Evolutionary conservation across 768 basidiomycete genomes (phyloP).

Genomic region (Suillus clintonianus): DNA sequence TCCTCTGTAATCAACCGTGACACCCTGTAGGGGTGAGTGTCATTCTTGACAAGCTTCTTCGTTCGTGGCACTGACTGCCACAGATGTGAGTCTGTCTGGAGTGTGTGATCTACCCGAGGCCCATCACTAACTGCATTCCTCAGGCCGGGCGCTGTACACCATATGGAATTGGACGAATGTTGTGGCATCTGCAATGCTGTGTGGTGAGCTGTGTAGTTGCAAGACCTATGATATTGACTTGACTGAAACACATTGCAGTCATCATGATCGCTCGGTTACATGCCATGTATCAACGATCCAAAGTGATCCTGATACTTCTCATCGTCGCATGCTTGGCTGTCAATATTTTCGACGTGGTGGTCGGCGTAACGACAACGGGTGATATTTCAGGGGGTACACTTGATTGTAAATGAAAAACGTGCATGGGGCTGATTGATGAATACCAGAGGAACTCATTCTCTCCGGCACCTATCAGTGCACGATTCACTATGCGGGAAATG

Average conservation of each 20-base stretch:
- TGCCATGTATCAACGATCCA: neutral
- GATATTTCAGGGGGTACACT: neutral
- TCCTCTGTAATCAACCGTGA: neutral
- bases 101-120: neutral
- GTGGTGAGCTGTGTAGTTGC: neutral
- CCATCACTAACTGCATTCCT: neutral
- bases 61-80: neutral
- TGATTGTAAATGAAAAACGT: neutral
- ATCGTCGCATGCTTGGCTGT: neutral
- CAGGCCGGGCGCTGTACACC: neutral
- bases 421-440: neutral
- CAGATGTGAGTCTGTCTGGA: neutral
- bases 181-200: neutral
- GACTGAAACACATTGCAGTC: neutral
- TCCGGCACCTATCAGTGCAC: neutral
- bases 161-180: neutral
- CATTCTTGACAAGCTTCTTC: neutral
- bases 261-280: neutral
- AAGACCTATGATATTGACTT: neutral
- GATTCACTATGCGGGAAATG: neutral
- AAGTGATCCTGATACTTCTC: neutral
- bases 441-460: neutral
- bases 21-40: neutral
- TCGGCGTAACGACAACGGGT: neutral
- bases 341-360: neutral